Evolutionary conservation across 2,329 filamentous ascomycete species (phyloP).

Genomic region (Cladophialophora bantiana): DNA sequence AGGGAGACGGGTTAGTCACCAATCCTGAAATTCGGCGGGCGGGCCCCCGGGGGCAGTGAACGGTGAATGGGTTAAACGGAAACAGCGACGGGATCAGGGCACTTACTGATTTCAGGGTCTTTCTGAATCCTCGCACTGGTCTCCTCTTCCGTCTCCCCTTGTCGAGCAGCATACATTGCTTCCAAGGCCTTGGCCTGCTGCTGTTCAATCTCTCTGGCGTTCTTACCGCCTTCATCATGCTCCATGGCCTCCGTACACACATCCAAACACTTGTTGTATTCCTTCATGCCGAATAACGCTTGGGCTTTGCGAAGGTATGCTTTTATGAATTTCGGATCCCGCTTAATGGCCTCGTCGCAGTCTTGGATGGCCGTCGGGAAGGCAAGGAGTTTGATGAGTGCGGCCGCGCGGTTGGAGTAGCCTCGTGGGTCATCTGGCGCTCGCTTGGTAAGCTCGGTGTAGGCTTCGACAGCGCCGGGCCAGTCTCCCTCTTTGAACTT

Average conservation of each 20-base stretch:
- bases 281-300: slow-evolving; percentile 95
- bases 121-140: slow-evolving; percentile 88
- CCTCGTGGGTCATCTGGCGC: slow-evolving; percentile 90
- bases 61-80: not conserved
- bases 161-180: slow-evolving; percentile 87
- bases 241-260: slow-evolving; percentile 80
- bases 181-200: slow-evolving; percentile 91
- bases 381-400: slow-evolving; percentile 94
- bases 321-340: slow-evolving; percentile 89
- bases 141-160: slow-evolving; percentile 96
- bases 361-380: slow-evolving; percentile 94
- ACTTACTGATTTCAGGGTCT: slow-evolving; percentile 82
- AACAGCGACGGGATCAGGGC: not conserved
- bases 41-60: not conserved
- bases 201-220: slow-evolving; percentile 88
- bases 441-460: slow-evolving; percentile 96
- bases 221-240: slow-evolving; percentile 80
- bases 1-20: slow-evolving; percentile 11
- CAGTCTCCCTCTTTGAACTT: slow-evolving; percentile 98
- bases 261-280: slow-evolving; percentile 94
- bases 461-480: slow-evolving; percentile 92
- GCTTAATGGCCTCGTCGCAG: slow-evolving; percentile 89
- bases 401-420: slow-evolving; percentile 96
- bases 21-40: not conserved
- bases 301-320: slow-evolving; percentile 97